These are phyloP conservation scores for Coprinopsis marcescibilis DNA, from an alignment of 768 basidiomycete genomes.

Conservation along the genomic window DNA sequence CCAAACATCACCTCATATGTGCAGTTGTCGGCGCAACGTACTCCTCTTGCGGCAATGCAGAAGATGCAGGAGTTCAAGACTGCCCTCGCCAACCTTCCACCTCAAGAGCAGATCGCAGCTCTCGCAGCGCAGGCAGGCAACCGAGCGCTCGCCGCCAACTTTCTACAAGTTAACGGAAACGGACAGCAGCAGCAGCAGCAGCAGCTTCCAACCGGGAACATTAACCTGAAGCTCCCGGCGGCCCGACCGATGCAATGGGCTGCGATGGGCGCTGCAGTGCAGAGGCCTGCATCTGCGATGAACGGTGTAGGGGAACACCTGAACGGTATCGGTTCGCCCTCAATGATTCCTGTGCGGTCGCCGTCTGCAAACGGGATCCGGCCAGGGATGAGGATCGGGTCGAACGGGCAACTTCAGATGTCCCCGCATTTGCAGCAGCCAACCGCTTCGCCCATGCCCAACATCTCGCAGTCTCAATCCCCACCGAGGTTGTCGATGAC, in stretches of 20 bases:
- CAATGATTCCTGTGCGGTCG: constrained; percentile 36
- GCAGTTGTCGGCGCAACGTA: constrained; percentile 24
- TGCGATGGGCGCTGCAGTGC: constrained; percentile 25
- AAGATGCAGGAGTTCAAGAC: constrained; percentile 58
- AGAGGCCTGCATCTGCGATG: constrained; percentile 25
- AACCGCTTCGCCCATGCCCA: constrained; percentile 41
- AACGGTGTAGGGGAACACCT: constrained; percentile 25
- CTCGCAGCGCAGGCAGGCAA: constrained; percentile 22
- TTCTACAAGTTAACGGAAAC: constrained; percentile 23
- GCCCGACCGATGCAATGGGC: constrained; percentile 36
- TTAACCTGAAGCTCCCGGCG: constrained; percentile 34
- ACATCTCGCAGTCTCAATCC: constrained; percentile 40
- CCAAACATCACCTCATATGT: constrained; percentile 32
- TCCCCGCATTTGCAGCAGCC: constrained; percentile 47
- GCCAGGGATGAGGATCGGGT: constrained; percentile 30
- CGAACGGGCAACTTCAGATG: constrained; percentile 40
- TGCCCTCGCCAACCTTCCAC: constrained; percentile 40
- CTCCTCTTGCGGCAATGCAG: constrained; percentile 42
- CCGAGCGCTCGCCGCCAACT: constrained; percentile 20
- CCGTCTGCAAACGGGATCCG: constrained; percentile 58
- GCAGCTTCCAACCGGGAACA: constrained; percentile 26
- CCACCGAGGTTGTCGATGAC: constrained; percentile 46
- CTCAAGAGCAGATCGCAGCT: constrained; percentile 33
- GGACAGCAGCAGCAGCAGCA: too few species aligned
- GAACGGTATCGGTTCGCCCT: constrained; percentile 27